Conservation (phyloP, 805 yeast species). For the Wickerhamomyces subpelliculosus region DNA sequence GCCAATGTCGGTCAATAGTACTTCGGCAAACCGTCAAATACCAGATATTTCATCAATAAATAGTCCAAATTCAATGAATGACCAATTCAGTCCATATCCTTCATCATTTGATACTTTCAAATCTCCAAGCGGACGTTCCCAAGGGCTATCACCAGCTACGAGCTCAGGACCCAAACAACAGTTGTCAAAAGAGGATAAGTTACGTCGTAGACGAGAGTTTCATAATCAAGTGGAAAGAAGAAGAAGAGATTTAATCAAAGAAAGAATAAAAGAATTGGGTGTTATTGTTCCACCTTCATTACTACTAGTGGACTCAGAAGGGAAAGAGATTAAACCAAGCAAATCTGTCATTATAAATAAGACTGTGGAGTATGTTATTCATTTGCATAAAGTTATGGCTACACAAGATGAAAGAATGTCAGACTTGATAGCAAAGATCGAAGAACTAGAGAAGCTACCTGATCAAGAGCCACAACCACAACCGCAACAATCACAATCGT, state of each 20-base stretch:
- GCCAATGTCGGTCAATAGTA: not conserved
- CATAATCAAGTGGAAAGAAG: slow-evolving; percentile 94
- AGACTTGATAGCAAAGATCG: slow-evolving; percentile 32
- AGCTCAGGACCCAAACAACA: slow-evolving; percentile 25
- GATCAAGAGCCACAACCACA: slow-evolving; percentile 9
- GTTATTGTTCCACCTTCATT: slow-evolving; percentile 72
- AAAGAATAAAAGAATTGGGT: slow-evolving; percentile 79
- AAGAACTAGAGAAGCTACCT: slow-evolving; percentile 24
- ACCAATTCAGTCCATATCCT: slow-evolving; percentile 19
- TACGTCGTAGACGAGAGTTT: slow-evolving; percentile 74
- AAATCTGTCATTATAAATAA: slow-evolving; percentile 71
- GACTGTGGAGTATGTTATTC: slow-evolving; percentile 73
- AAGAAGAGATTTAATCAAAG: slow-evolving; percentile 85
- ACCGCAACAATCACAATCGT: not conserved
- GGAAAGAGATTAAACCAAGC: slow-evolving; percentile 72
- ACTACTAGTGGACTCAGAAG: slow-evolving; percentile 33
- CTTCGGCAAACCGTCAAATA: not conserved
- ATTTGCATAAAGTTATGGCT: slow-evolving; percentile 53
- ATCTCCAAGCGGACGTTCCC: slow-evolving; percentile 25
- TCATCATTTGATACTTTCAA: slow-evolving; percentile 21
- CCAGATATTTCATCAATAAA: not conserved
- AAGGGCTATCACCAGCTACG: slow-evolving; percentile 19
- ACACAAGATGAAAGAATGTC: slow-evolving; percentile 45
- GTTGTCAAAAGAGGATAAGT: slow-evolving; percentile 57
- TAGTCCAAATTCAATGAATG: slow-evolving; percentile 15